Evolutionary conservation across 352 stramenopile genomes (phyloP), one percentile per base, ranked within the genome.

Genomic region (Phytophthora brassicae): DNA sequence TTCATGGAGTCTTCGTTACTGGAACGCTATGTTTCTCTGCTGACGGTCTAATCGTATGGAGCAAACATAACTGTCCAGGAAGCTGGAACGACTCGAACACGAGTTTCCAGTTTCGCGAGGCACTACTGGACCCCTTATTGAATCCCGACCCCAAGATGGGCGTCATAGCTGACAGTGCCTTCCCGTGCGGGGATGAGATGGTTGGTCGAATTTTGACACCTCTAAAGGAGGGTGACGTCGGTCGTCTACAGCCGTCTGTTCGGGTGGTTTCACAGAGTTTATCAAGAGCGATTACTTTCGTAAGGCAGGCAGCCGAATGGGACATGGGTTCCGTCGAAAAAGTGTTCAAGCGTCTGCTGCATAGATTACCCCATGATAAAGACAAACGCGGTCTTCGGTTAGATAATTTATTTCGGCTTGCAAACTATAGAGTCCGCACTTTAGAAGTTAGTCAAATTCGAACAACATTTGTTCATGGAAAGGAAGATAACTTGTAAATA

Each of bases 31-130:
- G 50, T 22, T 64, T 64, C 46, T 42, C 19, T 2, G 47, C 56
- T 8, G 53, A 60, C 49, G 61, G 52, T 17, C 47, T 57, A 16
- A 63, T 64, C 46, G 54, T 69, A 1, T 64, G 46, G 53, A 22
- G 17, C 8, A 44, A 61, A 11, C 54, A 69, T 35, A 64, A 64
- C 23, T 64, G 26, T 39, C 35, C 42, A 6, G 47, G 61, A 7
- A 56, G 24, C 38, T 60, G 50, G 43, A 56, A 66, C 28, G 26
- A 31, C 26, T 31, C 26, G 26, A 8, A 31, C 16, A 61, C 22
- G 5, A 42, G 28, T 19, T n/a, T 51, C 2, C 2, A 53, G 2
- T 48, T 67, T 8, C 43, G 50, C 1, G 6, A 46, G 11, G 45
- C 42, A 0, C 29, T 66, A 2, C 2, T 51, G 0, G 43, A 66